Base-by-base conservation (phyloP, 2,329 filamentous ascomycete species). In the Emydomyces testavorans region DNA sequence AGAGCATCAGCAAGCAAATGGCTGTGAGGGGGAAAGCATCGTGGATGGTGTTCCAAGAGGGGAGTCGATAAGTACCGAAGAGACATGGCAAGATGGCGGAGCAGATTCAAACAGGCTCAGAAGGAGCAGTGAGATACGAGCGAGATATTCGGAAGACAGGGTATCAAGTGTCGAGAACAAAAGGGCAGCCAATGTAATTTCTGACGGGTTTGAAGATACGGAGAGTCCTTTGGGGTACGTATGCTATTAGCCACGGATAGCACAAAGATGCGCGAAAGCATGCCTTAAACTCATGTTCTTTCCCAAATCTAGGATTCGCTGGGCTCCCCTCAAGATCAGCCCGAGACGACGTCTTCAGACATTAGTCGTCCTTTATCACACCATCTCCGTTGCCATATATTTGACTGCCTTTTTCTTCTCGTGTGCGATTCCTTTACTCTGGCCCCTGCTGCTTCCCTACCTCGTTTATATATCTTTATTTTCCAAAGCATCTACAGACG, bases 361-460 rank as follows among this genome's bases (percentile, higher is more conserved):
- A 2, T 76, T 88, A 31, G 77, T 90, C 3, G 83, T 89, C 10
- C 70, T 89, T 6, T 75, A 79, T 56, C 84, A 89, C 65, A 85
- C 79, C 52, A 73, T 85, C 55, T 79, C 76, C 48, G 83, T 89
- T 52, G 76, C 78, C n/a, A 67, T 78, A 20, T 75, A 78, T 56
- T 74, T 94, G 4, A 83, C 85, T 4, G 65, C 82, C 50, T 96
- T 96, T 72, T 94, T 94, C 71, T 83, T 93, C 60, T 78, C 89
- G 28, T 94, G 88, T 66, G 83, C 86, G 48, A 89, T 94, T 49
- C 92, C 92, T 0, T 70, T 96, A n/a, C 79, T 82, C 40, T 98
- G 92, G 92, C 90, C 90, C 1, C 67, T 83, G 24, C 65, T 83
- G 16, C 60, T 83, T 6, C 79, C 87, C 0, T 96, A 96, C 59